A percentile compares a stretch with the other conserved stretches of the same genome.
These are phyloP conservation scores for Mortierella claussenii DNA, from an alignment of 192 early-diverging fungal species.

Conservation along the genomic window DNA sequence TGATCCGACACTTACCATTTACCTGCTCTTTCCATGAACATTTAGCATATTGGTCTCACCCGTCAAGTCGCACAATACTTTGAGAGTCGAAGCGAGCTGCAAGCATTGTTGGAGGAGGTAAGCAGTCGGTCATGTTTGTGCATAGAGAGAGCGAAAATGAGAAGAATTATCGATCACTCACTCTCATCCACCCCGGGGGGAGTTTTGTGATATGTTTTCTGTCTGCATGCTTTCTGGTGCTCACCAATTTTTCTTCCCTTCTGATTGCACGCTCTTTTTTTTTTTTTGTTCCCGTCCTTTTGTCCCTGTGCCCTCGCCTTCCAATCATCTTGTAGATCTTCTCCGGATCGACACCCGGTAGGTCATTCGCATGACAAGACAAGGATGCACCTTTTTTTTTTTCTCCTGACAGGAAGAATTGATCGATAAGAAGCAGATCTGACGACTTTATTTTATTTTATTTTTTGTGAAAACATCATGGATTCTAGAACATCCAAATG, in stretches of 20 bases:
- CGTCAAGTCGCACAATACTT: conserved; percentile 51
- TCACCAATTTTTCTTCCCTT: conserved; percentile 1
- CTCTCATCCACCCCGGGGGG: too few relatives aligned
- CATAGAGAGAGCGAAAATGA: too few relatives aligned
- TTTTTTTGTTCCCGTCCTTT: background rate
- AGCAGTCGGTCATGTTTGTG: too few relatives aligned
- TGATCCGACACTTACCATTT: too few relatives aligned
- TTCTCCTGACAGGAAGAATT: background rate
- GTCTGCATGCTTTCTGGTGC: background rate
- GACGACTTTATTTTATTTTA: background rate
- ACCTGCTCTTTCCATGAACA: too few relatives aligned
- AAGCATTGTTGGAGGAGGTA: conserved; percentile 43
- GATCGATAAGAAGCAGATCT: too few relatives aligned
- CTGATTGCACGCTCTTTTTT: conserved; percentile 1
- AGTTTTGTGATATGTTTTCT: too few relatives aligned
- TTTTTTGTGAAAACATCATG: background rate
- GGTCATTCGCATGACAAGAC: too few relatives aligned
- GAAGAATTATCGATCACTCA: too few relatives aligned
- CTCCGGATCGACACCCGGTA: conserved; percentile 49
- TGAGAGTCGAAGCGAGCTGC: conserved; percentile 37
- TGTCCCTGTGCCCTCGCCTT: too few relatives aligned
- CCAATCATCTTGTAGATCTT: conserved; percentile 41
- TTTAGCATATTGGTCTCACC: conserved; percentile 50
- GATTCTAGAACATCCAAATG: conserved; percentile 35
- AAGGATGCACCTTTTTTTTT: background rate